Evolutionary conservation across 2,329 filamentous ascomycete genomes (phyloP).

Genomic region (Curvularia sp.): DNA sequence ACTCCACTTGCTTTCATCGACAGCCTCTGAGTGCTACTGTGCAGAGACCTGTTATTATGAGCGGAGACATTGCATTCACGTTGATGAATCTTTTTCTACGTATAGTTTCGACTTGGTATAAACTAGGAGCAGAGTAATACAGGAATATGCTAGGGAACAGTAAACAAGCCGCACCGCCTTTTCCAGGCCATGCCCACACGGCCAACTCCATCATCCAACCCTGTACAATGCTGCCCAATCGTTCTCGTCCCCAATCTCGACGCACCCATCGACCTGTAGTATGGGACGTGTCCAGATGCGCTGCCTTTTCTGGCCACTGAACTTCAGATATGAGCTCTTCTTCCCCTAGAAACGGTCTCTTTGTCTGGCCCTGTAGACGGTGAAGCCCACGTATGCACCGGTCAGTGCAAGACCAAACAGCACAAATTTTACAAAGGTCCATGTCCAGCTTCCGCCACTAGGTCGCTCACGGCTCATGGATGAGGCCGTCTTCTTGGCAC

Average conservation of each 20-base stretch:
- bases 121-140: constrained; percentile 16
- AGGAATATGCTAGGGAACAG: constrained; percentile 15
- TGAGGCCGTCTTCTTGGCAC: constrained; percentile 26
- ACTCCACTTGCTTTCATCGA: constrained; percentile 16
- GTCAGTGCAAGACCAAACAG: constrained; percentile 73
- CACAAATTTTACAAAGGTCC: constrained; percentile 83
- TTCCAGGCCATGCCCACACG: constrained; percentile 14
- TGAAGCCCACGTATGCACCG: constrained; percentile 85
- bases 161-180: constrained; percentile 20
- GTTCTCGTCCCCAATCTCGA: constrained; percentile 15
- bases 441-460: constrained; percentile 65
- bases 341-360: constrained; percentile 55
- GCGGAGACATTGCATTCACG: constrained; percentile 13
- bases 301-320: constrained; percentile 5
- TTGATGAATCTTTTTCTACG: background rate
- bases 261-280: constrained; percentile 11
- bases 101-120: constrained; percentile 9
- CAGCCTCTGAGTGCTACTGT: constrained; percentile 9
- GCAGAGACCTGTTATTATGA: constrained; percentile 16
- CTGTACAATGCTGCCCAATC: constrained; percentile 29
- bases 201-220: constrained; percentile 25
- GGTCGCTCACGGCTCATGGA: constrained; percentile 54
- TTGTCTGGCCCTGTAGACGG: constrained; percentile 74
- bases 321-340: constrained; percentile 14
- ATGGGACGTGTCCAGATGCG: constrained; percentile 5